Conservation (phyloP, 306 rosid genomes). For the Mimosa bimucronata region DNA sequence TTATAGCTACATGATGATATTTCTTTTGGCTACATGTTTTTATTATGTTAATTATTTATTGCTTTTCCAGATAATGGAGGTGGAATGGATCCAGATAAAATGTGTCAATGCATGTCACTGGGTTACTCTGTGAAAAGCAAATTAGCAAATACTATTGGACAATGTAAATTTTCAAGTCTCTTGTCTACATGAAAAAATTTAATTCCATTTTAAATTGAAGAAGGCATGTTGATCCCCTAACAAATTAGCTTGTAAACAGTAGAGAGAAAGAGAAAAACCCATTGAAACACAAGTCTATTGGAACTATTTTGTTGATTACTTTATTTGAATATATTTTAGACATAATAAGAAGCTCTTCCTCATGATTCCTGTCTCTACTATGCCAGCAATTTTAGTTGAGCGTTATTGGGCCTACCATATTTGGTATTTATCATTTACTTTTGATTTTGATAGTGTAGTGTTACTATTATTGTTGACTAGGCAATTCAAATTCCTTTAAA, state of each 20-base stretch:
- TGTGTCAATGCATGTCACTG: too few relatives aligned
- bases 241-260: conserved; percentile 8
- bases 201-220: too few relatives aligned
- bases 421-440: background rate
- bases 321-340: background rate
- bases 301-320: conserved; percentile 8
- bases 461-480: background rate
- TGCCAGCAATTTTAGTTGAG: background rate
- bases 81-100: too few relatives aligned
- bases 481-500: background rate
- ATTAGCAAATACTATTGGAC: too few relatives aligned
- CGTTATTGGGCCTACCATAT: background rate
- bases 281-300: background rate
- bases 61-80: too few relatives aligned
- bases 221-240: conserved; percentile 46
- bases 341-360: background rate
- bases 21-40: conserved; percentile 28
- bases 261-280: background rate
- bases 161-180: too few relatives aligned
- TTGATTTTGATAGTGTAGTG: background rate
- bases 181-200: too few relatives aligned
- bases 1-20: background rate
- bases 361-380: background rate
- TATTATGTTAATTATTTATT: conserved; percentile 24
- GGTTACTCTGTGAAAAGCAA: too few relatives aligned